Percentiles rank a stretch among this genome's conserved stretches.
Conservation (phyloP, 106 monocot genomes). For the Cymbidium sinense region DNA sequence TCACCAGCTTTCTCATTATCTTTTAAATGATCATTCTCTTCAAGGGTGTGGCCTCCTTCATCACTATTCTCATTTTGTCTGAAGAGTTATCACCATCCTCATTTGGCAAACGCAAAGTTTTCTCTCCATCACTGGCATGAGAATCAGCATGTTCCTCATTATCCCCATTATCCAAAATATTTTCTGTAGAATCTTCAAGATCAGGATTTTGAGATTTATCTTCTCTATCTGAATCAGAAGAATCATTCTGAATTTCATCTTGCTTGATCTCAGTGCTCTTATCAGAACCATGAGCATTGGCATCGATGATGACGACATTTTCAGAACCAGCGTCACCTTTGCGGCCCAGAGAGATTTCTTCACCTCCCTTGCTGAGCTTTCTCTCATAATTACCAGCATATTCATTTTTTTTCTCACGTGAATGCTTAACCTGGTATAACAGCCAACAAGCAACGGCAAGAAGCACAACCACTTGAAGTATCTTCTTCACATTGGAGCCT, state of each 20-base stretch:
- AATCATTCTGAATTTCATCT: conserved; percentile 1
- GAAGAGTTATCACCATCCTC: background rate
- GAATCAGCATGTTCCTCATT: conserved; percentile 1
- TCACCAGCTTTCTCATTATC: background rate
- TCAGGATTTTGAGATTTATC: background rate
- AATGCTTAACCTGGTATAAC: conserved; percentile 10
- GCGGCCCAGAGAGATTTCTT: conserved; percentile 3
- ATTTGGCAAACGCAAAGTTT: background rate
- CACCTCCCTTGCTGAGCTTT: background rate
- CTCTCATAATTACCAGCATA: background rate
- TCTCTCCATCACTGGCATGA: background rate
- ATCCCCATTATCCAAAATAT: background rate
- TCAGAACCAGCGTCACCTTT: conserved; percentile 13
- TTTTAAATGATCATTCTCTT: background rate
- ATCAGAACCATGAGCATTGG: background rate
- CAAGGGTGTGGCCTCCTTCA: background rate
- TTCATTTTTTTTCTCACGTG: background rate
- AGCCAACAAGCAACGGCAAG: conserved; percentile 9
- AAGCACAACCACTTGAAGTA: conserved; percentile 6
- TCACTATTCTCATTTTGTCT: background rate
- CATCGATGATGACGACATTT: conserved; percentile 6
- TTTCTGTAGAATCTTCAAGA: background rate
- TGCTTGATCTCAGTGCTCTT: background rate
- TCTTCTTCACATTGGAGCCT: conserved; percentile 5
- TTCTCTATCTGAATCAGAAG: background rate